Percentiles rank a stretch among this genome's conserved stretches.
These are phyloP conservation scores for Penicillium roqueforti DNA, from an alignment of 495 filamentous ascomycete genomes.

Conservation along the genomic window DNA sequence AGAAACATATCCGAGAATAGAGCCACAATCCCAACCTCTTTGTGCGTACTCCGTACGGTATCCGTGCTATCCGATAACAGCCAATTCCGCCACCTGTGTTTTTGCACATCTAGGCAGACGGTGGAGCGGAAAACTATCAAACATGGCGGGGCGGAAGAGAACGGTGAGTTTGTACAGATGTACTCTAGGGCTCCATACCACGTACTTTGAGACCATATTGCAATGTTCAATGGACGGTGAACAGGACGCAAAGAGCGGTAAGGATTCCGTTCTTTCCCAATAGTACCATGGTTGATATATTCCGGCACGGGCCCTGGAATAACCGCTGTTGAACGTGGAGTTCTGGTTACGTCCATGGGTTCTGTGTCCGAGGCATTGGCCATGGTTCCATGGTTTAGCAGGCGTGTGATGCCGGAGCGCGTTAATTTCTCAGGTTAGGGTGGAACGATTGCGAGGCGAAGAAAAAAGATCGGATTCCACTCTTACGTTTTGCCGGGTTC, in stretches of 20 bases:
- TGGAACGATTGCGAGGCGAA: constrained; percentile 6
- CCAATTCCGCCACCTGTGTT: constrained; percentile 16
- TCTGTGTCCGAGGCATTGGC: constrained; percentile 12
- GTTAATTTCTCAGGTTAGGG: neutral
- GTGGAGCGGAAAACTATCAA: constrained; percentile 22
- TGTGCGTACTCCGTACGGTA: constrained; percentile 22
- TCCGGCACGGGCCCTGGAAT: constrained; percentile 27
- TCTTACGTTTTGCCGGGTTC: neutral
- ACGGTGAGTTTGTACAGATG: neutral
- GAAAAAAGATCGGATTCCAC: constrained; percentile 3
- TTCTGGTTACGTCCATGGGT: constrained; percentile 6
- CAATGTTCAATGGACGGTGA: neutral
- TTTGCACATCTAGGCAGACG: constrained; percentile 19
- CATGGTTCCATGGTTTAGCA: constrained; percentile 11
- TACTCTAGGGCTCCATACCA: too few relatives aligned
- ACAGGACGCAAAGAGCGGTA: neutral
- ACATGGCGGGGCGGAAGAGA: constrained; percentile 17
- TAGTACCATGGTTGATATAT: constrained; percentile 21
- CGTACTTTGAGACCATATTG: neutral
- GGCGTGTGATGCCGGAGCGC: neutral
- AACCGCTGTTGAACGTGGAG: constrained; percentile 28
- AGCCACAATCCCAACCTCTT: constrained; percentile 1
- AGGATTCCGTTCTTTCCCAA: neutral
- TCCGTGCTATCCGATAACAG: constrained; percentile 20
- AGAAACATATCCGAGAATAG: neutral